Percentiles rank a stretch among this genome's conserved stretches.
phyloP scores from a whole-genome alignment of 345 rosid species.

The Euphorbia lathyris region DNA sequence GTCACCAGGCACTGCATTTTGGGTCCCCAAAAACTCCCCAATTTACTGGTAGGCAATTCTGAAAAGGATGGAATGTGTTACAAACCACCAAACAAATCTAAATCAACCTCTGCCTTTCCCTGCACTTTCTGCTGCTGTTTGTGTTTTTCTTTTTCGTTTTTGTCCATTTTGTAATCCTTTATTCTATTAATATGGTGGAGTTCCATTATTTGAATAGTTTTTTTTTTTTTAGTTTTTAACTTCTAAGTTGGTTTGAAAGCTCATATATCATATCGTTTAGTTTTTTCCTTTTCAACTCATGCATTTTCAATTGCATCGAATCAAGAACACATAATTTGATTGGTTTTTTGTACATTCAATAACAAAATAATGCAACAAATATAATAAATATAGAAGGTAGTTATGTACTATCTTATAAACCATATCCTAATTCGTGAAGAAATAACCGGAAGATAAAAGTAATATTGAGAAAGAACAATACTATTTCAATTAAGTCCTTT shows the following conservation, averaged over 20 bases:
- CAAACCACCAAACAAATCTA: constrained; percentile 16
- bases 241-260: neutral
- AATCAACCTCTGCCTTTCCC: neutral
- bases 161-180: constrained; percentile 3
- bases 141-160: neutral
- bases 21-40: constrained; percentile 17
- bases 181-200: neutral
- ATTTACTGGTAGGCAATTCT: constrained; percentile 23
- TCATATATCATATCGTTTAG: too few species aligned
- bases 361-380: neutral
- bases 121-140: neutral
- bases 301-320: neutral
- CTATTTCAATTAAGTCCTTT: too few species aligned
- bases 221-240: neutral
- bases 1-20: constrained; percentile 16
- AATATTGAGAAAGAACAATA: neutral
- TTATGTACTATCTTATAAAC: neutral
- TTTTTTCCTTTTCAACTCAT: neutral
- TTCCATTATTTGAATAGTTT: neutral
- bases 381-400: neutral
- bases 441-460: neutral
- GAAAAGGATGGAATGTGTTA: constrained; percentile 8
- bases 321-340: neutral
- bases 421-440: neutral
- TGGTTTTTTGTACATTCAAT: neutral